Conservation (phyloP, 2,329 filamentous ascomycete species). For the Xylaria sp. region DNA sequence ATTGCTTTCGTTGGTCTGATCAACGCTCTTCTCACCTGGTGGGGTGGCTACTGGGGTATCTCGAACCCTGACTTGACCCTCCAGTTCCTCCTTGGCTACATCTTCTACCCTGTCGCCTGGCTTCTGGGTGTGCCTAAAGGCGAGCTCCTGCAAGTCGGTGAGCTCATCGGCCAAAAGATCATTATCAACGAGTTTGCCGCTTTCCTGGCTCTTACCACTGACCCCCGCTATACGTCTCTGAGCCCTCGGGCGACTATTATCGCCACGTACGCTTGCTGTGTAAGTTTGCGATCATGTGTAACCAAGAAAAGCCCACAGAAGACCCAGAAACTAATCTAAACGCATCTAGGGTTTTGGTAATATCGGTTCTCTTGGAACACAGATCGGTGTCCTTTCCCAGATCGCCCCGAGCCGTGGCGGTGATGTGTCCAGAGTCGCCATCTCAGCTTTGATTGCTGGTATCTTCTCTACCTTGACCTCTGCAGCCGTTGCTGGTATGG, state of each 20-base stretch:
- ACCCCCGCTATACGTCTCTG: constrained; percentile 66
- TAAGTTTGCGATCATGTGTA: constrained; percentile 47
- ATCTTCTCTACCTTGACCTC: constrained; percentile 82
- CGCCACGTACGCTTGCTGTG: constrained; percentile 84
- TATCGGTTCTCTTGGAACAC: constrained; percentile 86
- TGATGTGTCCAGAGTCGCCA: constrained; percentile 78
- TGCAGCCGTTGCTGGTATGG: constrained; percentile 80
- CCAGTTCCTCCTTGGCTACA: constrained; percentile 75
- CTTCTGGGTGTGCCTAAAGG: constrained; percentile 74
- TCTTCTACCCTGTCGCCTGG: constrained; percentile 78
- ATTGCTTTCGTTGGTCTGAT: constrained; percentile 74
- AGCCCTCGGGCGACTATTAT: constrained; percentile 80
- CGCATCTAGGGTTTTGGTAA: constrained; percentile 75
- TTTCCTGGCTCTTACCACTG: constrained; percentile 67
- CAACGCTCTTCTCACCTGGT: constrained; percentile 78
- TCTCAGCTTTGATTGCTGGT: constrained; percentile 82
- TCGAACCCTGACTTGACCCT: constrained; percentile 72
- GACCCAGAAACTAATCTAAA: constrained; percentile 35
- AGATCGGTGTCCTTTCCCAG: constrained; percentile 88
- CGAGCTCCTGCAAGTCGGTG: constrained; percentile 76
- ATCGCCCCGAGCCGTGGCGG: constrained; percentile 78
- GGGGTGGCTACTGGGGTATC: constrained; percentile 76
- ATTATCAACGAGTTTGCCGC: constrained; percentile 88
- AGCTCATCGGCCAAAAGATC: constrained; percentile 86
- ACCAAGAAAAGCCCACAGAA: background rate